These are phyloP conservation scores for Neopestalotiopsis rosae DNA, from an alignment of 2,329 filamentous ascomycete species.

Conservation along the genomic window DNA sequence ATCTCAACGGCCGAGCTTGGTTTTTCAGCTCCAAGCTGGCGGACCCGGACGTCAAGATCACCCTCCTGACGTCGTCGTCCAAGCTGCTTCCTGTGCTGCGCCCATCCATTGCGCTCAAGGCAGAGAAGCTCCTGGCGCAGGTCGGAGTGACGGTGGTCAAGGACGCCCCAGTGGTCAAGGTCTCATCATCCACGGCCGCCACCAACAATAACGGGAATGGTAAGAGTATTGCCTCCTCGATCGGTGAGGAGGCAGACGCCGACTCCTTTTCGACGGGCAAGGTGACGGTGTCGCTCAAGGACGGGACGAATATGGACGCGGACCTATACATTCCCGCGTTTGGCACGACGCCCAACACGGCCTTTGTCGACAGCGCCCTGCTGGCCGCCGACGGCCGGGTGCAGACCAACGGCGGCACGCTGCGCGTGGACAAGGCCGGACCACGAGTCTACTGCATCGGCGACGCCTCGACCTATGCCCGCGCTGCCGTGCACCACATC, in stretches of 20 bases:
- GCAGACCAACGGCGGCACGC: slow-evolving; percentile 39
- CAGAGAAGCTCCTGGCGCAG: slow-evolving; percentile 45
- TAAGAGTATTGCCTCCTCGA: background rate
- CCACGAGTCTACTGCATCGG: slow-evolving; percentile 51
- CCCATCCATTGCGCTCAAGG: slow-evolving; percentile 42
- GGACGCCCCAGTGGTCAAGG: slow-evolving; percentile 40
- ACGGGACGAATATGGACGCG: slow-evolving; percentile 43
- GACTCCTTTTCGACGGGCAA: slow-evolving; percentile 27
- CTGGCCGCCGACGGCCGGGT: slow-evolving; percentile 43
- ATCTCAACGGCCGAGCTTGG: slow-evolving; percentile 52
- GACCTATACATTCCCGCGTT: slow-evolving; percentile 55
- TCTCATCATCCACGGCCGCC: slow-evolving; percentile 37
- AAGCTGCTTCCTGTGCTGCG: slow-evolving; percentile 48
- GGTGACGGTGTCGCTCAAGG: slow-evolving; percentile 42
- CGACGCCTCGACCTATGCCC: slow-evolving; percentile 46
- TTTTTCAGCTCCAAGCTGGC: slow-evolving; percentile 38
- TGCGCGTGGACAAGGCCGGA: slow-evolving; percentile 40
- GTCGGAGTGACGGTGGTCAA: slow-evolving; percentile 54
- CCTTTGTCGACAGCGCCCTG: slow-evolving; percentile 39
- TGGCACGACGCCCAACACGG: slow-evolving; percentile 47
- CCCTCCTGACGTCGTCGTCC: slow-evolving; percentile 44
- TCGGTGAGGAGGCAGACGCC: background rate
- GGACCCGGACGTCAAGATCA: slow-evolving; percentile 47
- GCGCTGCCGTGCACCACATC: slow-evolving; percentile 48
- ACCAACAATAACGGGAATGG: slow-evolving; percentile 20